Conservation (phyloP, 257 asterid genomes). For the Fraxinus americana region DNA sequence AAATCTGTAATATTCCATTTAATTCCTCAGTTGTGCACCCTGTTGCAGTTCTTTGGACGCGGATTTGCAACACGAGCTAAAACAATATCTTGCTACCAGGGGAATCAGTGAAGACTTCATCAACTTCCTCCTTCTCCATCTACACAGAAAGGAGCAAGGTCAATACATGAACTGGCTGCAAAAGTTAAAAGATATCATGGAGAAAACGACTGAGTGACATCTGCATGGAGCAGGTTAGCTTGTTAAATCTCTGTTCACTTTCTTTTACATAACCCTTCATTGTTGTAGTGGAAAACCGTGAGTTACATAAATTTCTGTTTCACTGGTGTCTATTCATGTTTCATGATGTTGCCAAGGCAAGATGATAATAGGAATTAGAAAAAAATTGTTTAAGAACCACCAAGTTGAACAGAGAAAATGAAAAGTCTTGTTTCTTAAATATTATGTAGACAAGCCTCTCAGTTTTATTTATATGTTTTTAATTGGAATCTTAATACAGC, state of each 20-base stretch:
- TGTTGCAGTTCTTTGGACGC: slow-evolving; percentile 68
- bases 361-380: background rate
- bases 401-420: background rate
- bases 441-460: background rate
- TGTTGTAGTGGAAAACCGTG: background rate
- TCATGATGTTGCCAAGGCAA: background rate
- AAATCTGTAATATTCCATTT: background rate
- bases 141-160: slow-evolving; percentile 79
- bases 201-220: slow-evolving; percentile 26
- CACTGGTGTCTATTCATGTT: background rate
- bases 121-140: slow-evolving; percentile 58
- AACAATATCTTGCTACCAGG: slow-evolving; percentile 64
- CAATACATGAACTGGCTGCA: slow-evolving; percentile 82
- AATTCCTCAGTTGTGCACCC: slow-evolving; percentile 7
- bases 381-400: background rate
- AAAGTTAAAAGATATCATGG: slow-evolving; percentile 51
- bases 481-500: too few species aligned
- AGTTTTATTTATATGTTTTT: too few species aligned
- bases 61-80: slow-evolving; percentile 56
- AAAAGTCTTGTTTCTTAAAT: background rate
- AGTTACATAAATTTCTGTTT: background rate
- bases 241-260: background rate
- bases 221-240: slow-evolving; percentile 14
- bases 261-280: slow-evolving; percentile 1
- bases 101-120: slow-evolving; percentile 65